Evolutionary conservation across 2,329 filamentous ascomycete genomes (phyloP).

Genomic region (Macroventuria anomochaeta): DNA sequence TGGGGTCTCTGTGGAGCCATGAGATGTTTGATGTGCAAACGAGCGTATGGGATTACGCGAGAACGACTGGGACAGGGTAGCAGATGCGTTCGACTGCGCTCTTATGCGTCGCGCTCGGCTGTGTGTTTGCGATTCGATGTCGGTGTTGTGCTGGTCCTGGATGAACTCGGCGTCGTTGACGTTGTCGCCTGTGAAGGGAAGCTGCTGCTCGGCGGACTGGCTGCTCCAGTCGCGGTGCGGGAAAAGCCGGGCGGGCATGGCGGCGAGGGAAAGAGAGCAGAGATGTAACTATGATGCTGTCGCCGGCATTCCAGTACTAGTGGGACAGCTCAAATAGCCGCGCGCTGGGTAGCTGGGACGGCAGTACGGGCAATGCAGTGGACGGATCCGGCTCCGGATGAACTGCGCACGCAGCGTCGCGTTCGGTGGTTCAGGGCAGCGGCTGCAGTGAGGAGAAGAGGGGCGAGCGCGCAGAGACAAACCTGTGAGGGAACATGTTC

Average conservation of each 20-base stretch:
- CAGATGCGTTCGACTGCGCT: conserved; percentile 32
- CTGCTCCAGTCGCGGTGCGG: conserved; percentile 13
- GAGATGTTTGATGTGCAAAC: conserved; percentile 71
- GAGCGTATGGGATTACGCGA: conserved; percentile 70
- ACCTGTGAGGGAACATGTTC: not conserved
- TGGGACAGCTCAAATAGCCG: conserved; percentile 5
- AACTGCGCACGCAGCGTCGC: not conserved
- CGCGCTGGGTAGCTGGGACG: not conserved
- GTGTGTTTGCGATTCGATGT: conserved; percentile 31
- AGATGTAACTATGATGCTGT: not conserved
- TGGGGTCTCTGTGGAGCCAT: conserved; percentile 69
- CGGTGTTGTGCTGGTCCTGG: conserved; percentile 27
- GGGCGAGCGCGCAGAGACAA: not conserved
- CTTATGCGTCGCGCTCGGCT: conserved; percentile 38
- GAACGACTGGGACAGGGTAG: conserved; percentile 39
- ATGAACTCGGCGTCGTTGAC: conserved; percentile 40
- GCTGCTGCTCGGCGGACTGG: conserved; percentile 21
- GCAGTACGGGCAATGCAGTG: not conserved
- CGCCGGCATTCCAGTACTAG: conserved; percentile 8
- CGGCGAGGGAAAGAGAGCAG: not conserved
- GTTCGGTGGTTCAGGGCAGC: conserved; percentile 4
- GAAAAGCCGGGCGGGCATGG: conserved; percentile 14
- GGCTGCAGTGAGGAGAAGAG: not conserved
- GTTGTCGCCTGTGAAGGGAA: conserved; percentile 43
- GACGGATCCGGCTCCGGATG: conserved; percentile 1